phyloP scores from a whole-genome alignment of 2,329 filamentous ascomycete species.

The Penicillium crustosum region DNA sequence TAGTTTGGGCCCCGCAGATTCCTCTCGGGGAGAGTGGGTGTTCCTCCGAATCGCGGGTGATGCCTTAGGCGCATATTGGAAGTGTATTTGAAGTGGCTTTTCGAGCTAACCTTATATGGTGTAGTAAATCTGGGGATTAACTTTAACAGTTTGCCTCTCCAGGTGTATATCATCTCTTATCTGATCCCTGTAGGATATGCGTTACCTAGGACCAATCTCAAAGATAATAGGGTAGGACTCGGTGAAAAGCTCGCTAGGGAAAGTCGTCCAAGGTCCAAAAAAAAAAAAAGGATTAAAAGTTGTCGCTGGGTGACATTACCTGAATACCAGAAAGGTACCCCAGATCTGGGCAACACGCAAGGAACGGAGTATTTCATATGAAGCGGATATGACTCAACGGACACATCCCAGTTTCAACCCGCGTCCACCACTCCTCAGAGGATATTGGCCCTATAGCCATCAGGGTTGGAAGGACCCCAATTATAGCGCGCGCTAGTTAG shows the following conservation, averaged over 20 bases:
- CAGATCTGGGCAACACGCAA: not conserved
- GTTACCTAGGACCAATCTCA: not conserved
- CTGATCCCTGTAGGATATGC: not conserved
- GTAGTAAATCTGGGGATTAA: not conserved
- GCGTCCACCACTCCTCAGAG: not conserved
- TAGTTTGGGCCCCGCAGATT: slow-evolving; percentile 7
- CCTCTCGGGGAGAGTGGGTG: slow-evolving; percentile 8
- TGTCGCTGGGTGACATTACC: not conserved
- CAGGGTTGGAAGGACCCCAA: not conserved
- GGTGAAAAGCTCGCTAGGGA: too few relatives aligned
- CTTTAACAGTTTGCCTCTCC: not conserved
- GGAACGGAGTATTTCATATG: not conserved
- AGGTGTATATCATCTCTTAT: not conserved
- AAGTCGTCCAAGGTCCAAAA: not conserved
- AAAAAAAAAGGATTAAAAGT: too few relatives aligned
- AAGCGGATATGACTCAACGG: not conserved
- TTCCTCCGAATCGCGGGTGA: slow-evolving; percentile 1
- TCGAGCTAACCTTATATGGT: not conserved
- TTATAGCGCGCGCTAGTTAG: not conserved
- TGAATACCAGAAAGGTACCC: not conserved
- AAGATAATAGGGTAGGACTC: not conserved
- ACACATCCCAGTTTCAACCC: not conserved
- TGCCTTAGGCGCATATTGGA: slow-evolving; percentile 6
- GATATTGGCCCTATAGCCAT: not conserved
- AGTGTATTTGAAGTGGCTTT: not conserved